Evolutionary conservation across 352 stramenopile species (phyloP), one percentile per base, ranked within the genome.

Genomic region (Phytophthora sojae): DNA sequence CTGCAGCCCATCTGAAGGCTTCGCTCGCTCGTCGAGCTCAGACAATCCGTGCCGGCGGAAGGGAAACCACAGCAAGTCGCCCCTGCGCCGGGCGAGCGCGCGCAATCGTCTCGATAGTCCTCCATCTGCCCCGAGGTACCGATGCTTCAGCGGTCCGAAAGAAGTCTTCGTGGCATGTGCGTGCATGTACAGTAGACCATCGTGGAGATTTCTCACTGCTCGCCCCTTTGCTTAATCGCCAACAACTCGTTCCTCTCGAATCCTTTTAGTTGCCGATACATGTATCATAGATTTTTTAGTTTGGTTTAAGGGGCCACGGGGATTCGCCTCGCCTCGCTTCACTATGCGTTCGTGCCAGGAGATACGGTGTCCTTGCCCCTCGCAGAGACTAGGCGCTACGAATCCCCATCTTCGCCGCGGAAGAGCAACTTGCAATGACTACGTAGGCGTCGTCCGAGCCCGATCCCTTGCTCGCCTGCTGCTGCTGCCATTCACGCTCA

Each of bases 291-390:
- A 11, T 15, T 19, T 11, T 52, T 52, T 52, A 52, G 45, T 52
- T 52, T 52, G n/a, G 29, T 26, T 29, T 29, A 3, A 12, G 5
- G 19, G 51, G 1, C 35, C 60, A 8, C 21, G 29, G 30, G 47
- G 57, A 67, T 72, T 68, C 65, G 26, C 6, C 12, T 68, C n/a
- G 45, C 58, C 39, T 68, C 30, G 25, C 29, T 37, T 52, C 64
- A 67, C 42, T 67, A 71, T 71, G 49, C 57, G n/a, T 44, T 66
- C 37, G 39, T 19, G 26, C 19, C 55, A 63, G 15, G 65, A 73
- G 21, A 69, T 72, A 53, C 59, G 25, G 59, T 68, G 30, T 68
- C 49, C n/a, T 42, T 58, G 37, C 30, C 59, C 61, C 58, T 69
- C 32, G 26, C 65, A 72, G 51, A 72, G 57, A 61, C 64, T 45